Evolutionary conservation across 805 yeast species (phyloP), one percentile per base, ranked within the genome.

Genomic region (Wickerhamiella dianesei): DNA sequence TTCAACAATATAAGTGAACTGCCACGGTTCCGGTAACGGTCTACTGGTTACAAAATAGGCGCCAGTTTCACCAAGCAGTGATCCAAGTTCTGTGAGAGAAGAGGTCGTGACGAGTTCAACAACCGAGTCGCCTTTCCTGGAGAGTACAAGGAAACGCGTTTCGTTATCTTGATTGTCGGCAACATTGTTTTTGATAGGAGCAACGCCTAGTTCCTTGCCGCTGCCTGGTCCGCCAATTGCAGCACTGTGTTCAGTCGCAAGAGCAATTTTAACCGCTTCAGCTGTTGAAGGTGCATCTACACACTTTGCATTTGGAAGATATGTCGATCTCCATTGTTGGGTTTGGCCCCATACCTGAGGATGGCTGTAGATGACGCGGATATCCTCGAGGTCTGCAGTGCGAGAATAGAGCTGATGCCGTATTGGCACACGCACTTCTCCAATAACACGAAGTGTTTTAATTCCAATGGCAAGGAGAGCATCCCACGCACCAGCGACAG

Each of bases 271-370:
- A 0, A 92, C 96, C 1, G 96, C 97, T 54, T 74, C 75, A 0
- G 95, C 81, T 0, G 97, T 89, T 0, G 96, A 85, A 1, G 73
- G 69, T 2, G 80, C 71, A 62, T 87, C 95, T 16, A 82, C 68
- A 50, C 64, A 71, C 44, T 71, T 72, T 32, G 74, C 67, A 13
- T 59, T 47, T 49, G 59, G 67, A 51, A 52, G 52, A 17, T 67
- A 59, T 42, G 54, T 44, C 29, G 52, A 44, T 39, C 82, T 59
- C 66, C 83, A 92, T 19, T 66, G 61, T 2, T 72, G 67, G 44
- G 84, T 80, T 61, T 89, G 98, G 8, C 96, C 94, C 98, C 98
- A 89, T 0, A 88, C 98, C 62, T 89, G 98, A 1, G 98, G 96
- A 64, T 89, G 98, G 2, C 96, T 83, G 65, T 83, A 84, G 17